Evolutionary conservation across 2,329 filamentous ascomycete species (phyloP).

Genomic region (Lasiodiplodia theobromae): DNA sequence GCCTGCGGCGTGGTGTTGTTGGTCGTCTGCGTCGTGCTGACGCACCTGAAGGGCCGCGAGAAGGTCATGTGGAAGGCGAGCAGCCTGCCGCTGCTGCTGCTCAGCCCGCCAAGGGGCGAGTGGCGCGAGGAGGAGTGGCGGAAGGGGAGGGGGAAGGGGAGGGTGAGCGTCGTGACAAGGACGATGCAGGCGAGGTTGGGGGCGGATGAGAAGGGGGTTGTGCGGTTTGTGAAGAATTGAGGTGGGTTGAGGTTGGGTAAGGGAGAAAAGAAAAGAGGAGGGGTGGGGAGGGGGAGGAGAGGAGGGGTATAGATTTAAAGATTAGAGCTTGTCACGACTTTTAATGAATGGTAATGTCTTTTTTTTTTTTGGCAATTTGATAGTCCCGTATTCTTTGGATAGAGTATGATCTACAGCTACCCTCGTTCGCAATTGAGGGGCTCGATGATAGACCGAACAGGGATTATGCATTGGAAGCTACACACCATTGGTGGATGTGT

Average conservation of each 20-base stretch:
- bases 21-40: neutral
- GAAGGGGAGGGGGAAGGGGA: neutral
- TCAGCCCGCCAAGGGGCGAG: neutral
- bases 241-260: no score
- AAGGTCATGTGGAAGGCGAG: constrained; percentile 7
- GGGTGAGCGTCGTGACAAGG: neutral
- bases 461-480: no score
- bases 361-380: neutral
- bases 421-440: no score
- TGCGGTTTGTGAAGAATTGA: constrained; percentile 4
- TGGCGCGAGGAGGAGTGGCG: constrained; percentile 10
- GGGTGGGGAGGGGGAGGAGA: neutral
- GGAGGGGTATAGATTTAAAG: neutral
- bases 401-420: no score
- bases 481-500: neutral
- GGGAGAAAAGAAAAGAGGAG: no score
- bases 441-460: no score
- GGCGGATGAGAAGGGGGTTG: constrained; percentile 10
- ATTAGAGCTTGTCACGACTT: neutral
- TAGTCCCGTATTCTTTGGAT: no score
- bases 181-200: constrained; percentile 2
- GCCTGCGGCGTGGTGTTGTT: neutral
- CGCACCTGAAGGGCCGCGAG: neutral
- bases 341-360: neutral
- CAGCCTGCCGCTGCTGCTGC: constrained; percentile 6